These are phyloP conservation scores for Pyracantha coccinea DNA, from an alignment of 331 rosid species.

Conservation along the genomic window DNA sequence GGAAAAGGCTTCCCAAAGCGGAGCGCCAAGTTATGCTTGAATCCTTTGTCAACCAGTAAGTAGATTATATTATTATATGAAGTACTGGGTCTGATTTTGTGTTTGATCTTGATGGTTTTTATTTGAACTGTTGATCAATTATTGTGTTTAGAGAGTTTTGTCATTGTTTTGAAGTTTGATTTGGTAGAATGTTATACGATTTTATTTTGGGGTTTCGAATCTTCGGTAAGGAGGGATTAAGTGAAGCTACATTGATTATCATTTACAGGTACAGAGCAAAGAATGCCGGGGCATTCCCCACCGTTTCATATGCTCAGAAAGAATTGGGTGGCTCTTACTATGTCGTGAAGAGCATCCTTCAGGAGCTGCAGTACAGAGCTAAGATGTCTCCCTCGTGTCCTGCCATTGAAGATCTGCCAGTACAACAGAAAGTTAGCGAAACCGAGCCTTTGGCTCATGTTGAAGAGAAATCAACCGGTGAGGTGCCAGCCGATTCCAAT, in stretches of 20 bases:
- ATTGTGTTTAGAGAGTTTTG: slow-evolving; percentile 1
- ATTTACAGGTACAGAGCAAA: slow-evolving; percentile 45
- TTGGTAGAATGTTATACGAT: background rate
- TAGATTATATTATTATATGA: background rate
- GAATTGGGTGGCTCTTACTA: slow-evolving; percentile 64
- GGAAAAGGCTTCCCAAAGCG: slow-evolving; percentile 29
- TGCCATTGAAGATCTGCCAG: background rate
- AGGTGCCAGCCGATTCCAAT: slow-evolving; percentile 11
- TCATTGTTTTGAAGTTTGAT: background rate
- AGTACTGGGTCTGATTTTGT: background rate
- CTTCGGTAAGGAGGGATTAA: background rate
- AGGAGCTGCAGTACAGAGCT: slow-evolving; percentile 40
- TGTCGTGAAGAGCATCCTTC: slow-evolving; percentile 36
- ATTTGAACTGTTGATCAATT: background rate
- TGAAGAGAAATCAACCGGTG: slow-evolving; percentile 12
- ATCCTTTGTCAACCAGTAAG: slow-evolving; percentile 52
- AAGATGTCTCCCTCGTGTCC: slow-evolving; percentile 18
- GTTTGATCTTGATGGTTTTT: background rate
- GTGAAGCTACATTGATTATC: background rate
- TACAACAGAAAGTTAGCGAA: slow-evolving; percentile 1
- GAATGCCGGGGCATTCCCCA: slow-evolving; percentile 60
- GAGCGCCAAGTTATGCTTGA: slow-evolving; percentile 52
- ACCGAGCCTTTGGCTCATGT: slow-evolving; percentile 4
- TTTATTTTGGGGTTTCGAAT: too few species aligned
- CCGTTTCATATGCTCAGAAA: background rate